Base-by-base conservation (phyloP, 169 alveolate genomes). In the Cryptosporidium tyzzeri region DNA sequence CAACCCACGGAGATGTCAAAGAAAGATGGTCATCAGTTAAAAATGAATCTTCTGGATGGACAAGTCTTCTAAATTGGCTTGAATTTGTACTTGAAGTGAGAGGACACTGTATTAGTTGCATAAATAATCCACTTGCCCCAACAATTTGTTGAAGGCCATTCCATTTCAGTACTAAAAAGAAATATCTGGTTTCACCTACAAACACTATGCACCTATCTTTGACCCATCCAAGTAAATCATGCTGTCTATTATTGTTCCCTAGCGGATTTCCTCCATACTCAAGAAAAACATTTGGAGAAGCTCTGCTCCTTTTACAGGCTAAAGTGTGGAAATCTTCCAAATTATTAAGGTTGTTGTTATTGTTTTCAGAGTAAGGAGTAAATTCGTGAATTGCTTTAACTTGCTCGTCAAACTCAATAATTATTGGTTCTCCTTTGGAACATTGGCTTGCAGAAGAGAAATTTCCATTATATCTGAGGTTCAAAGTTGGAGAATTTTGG, bases 1-100 rank as follows among this genome's bases (percentile, higher is more conserved):
- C 89, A 41, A 80, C 41, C 89, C 89, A 80, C 18, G 89, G 89
- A 26, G 89, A 80, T 59, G 89, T 80, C 55, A 80, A 29, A 58
- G 62, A 62, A 41, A 65, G 68, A 31, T 62, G 55, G 21, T 45
- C 59, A 59, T 31, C 10, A 4, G 80, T 62, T 23, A 80, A 45
- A 65, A 62, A 80, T n/a, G 89, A 80, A 37, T 80, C 89, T 44
- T 80, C 89, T 10, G 89, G 89, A 41, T 80, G 89, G 5, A 80
- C 75, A 23, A 80, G 75, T 23, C 80, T 80, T 14, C 89, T 33
- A 29, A 80, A 80, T 29, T 31, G 45, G 55, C n/a, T 55, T 0
- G 61, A 21, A 59, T 55, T 73, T 29, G n/a, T 61, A 21, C 59
- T 58, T 21, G 29, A 53, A 58, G 31, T 18, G 5, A 33, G 62